Evolutionary conservation across 805 yeast species (phyloP), one percentile per base, ranked within the genome.

Genomic region (Pichia manshurica): DNA sequence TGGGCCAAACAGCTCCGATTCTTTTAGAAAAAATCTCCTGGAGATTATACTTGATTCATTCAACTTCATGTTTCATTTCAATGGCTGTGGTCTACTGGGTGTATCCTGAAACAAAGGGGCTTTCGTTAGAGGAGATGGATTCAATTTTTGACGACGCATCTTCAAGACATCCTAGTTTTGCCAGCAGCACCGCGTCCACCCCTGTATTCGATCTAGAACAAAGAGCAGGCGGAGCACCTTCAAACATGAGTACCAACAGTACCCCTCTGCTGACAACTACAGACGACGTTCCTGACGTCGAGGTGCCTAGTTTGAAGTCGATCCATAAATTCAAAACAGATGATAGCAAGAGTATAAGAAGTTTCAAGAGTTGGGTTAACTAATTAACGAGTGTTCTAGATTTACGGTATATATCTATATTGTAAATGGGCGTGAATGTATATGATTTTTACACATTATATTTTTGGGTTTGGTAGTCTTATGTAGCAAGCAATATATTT

Each of bases 81-180:
- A 81, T 85, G 50, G 63, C 84, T 33, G 80, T 83, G 20, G 96
- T 89, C 12, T 79, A 74, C 67, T 75, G 73, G 47, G 69, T 81
- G 40, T 88, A 84, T 62, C 96, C 96, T 1, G 97, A 90, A 63
- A 90, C 96, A 2, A 88, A 85, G 57, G 96, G 96, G 10, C 79
- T 89, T 42, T 75, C 82, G 22, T 72, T 89, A 47, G 97, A 90
- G 61, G 96, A 90, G 50, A 89, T 90, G 95, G 96, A 90, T 53
- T 77, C 86, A 3, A 76, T 89, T 13, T 89, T 90, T 64, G 95
- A 90, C 55, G 49, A 45, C 42, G 37, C 53, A 7, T 57, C 65
- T 12, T 40, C 47, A n/a, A 28, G 43, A 40, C 39, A 35, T 33
- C 38, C 41, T 13, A 35, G 42, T 36, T 10, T 37, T 10, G 8